A percentile compares a stretch with the other conserved stretches of the same genome.
phyloP scores from a whole-genome alignment of 257 asterid genomes.

The Nicotiana tabacum region DNA sequence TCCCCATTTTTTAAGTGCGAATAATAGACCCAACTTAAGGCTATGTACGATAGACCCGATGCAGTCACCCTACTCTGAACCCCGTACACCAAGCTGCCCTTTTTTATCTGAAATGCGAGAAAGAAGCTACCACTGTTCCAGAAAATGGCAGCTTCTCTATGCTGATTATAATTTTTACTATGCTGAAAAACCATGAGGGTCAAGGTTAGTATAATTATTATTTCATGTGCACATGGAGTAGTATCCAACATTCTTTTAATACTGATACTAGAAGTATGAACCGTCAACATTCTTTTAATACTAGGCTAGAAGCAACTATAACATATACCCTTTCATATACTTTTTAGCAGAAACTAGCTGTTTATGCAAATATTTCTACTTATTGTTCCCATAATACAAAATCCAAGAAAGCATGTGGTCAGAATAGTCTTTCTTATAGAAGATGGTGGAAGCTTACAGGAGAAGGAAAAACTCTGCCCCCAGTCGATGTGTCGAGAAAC shows the following conservation, averaged over 20 bases:
- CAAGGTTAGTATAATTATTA: neutral
- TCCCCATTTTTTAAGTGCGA: neutral
- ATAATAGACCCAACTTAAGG: neutral
- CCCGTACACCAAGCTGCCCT: neutral
- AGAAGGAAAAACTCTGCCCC: slow-evolving; percentile 66
- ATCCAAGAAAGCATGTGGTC: neutral
- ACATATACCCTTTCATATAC: neutral
- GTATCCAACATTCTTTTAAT: neutral
- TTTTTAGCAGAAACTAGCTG: neutral
- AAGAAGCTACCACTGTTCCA: neutral
- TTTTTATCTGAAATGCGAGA: neutral
- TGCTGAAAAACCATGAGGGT: neutral
- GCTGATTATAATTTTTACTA: neutral
- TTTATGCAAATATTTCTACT: neutral
- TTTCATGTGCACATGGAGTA: neutral
- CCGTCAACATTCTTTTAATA: neutral
- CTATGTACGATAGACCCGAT: neutral
- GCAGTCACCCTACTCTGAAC: neutral
- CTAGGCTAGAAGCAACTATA: neutral
- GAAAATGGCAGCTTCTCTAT: neutral
- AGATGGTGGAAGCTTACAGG: slow-evolving; percentile 43
- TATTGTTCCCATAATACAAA: neutral
- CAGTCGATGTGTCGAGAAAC: slow-evolving; percentile 68
- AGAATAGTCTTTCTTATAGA: neutral
- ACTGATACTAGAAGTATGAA: neutral